Base-by-base conservation (phyloP, 441 rosid species). In the Gossypium schwendimanii region DNA sequence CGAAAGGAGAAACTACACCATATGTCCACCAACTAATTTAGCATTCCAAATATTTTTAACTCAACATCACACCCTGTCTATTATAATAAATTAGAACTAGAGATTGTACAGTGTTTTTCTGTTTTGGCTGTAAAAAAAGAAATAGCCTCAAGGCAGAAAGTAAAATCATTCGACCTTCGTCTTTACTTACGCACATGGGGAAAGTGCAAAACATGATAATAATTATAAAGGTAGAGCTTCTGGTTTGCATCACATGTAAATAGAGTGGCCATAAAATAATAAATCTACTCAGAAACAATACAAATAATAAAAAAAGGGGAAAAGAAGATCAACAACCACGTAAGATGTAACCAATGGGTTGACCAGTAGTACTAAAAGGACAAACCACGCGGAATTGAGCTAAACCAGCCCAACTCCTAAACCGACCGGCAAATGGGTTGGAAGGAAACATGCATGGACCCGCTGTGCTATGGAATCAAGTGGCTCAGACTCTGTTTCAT, bases 341-440 rank as follows among this genome's bases (percentile, higher is more conserved):
- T 3, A 21, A 21, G 60, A 9, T 55, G 28, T 10, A 71, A 65
- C 76, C 49, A 58, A 57, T 18, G 36, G 71, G 44, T 77, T 82
- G 80, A 81, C 79, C 21, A 1, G 41, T 17, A 1, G 44, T n/a
- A 8, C 54, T 6, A 3, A 59, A 31, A 17, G 53, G 79, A 82
- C 80, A 77, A 77, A 63, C 33, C n/a, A 70, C 78, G 80, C 82
- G 66, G 83, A 63, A 11, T 49, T 50, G 61, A 18, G 59, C 54
- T 28, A 24, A 24, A 33, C 63, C 65, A 52, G 3, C 47, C 36
- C 21, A 12, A 20, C 9, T 2, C 28, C 11, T 6, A 15, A 74
- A 70, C 70, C 79, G 63, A 78, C 76, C 81, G 80, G 77, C 81
- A 65, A 76, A 14, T n/a, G 59, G 81, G 82, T 79, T 44, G 85